Evolutionary conservation across 1,139 yeast genomes (phyloP), one percentile per base, ranked within the genome.

Genomic region (Geotrichum aggregatum): DNA sequence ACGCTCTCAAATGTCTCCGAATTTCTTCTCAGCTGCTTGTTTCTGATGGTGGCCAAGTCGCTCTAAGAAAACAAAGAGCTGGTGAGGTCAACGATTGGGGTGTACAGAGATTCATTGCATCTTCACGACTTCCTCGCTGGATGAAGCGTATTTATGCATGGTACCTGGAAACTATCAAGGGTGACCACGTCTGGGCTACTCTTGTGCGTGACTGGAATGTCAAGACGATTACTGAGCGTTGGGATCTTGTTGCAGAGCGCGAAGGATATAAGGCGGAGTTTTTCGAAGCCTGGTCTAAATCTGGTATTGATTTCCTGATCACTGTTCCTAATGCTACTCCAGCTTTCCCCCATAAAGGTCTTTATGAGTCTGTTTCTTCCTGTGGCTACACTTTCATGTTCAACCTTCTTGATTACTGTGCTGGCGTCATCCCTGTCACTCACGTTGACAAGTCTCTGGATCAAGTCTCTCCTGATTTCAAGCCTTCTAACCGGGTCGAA

Each of bases 341-440:
- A 16, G 73, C 74, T 6, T 55, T 70, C 53, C 74, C 74, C 21
- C 71, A 68, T 58, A 58, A 65, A 50, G 71, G 73, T 44, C 65
- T 70, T 35, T 64, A 59, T 57, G 67, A 71, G 43, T 60, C 70
- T 24, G 64, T 70, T 54, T 65, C 71, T 30, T 67, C 74, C 7
- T 70, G 72, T 50, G 69, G 72, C n/a, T 82, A 80, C 66, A 82
- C 87, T 7, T 75, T 79, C 33, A 73, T 80, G 56, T 79, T 79
- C 69, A 83, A 83, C 64, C 68, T 79, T 26, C 63, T 80, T 42
- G 87, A 83, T 63, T 80, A 77, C 62, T 59, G 82, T 19, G 79
- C 79, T 3, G 82, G 83, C 24, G 75, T 78, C 3, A 65, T 82
- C 50, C 88, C 88, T 1, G 83, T 82, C 1, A 74, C 83, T 8